phyloP scores from a whole-genome alignment of 768 basidiomycete species.

The Guyanaporus albipodus region DNA sequence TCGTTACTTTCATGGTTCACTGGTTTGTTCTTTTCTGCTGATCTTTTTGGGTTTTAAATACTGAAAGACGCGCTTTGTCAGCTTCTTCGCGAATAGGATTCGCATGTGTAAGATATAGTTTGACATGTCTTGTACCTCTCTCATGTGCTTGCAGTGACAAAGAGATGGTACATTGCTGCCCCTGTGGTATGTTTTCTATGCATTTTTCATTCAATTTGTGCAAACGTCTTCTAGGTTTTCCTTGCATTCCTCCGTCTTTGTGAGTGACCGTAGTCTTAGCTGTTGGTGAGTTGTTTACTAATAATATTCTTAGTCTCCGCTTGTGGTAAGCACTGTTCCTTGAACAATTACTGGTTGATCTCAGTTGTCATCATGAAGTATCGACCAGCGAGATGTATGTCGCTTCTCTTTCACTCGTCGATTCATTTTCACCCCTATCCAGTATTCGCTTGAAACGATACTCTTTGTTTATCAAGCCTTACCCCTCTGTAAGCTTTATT shows the following conservation, averaged over 20 bases:
- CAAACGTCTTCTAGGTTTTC: constrained; percentile 15
- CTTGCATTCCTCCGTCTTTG: constrained; percentile 33
- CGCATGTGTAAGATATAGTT: constrained; percentile 26
- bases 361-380: constrained; percentile 14
- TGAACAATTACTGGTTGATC: not conserved
- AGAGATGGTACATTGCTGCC: constrained; percentile 30
- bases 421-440: not conserved
- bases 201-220: not conserved
- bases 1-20: constrained; percentile 32
- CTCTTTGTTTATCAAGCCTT: constrained; percentile 30
- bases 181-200: constrained; percentile 21
- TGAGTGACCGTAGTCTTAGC: constrained; percentile 12
- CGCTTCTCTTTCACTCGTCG: accelerated
- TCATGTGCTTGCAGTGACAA: constrained; percentile 25
- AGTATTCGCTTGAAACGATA: constrained; percentile 29
- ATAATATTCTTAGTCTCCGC: constrained; percentile 23
- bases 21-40: constrained; percentile 16
- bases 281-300: not conserved
- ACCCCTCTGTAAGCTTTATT: constrained; percentile 21
- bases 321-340: constrained; percentile 18
- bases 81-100: constrained; percentile 34
- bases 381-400: constrained; percentile 33
- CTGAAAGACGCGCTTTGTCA: not conserved
- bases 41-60: not conserved
- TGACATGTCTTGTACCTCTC: not conserved